Percentiles rank a stretch among this genome's conserved stretches.
phyloP scores from a whole-genome alignment of 768 basidiomycete species.

The Gyrodon lividus region DNA sequence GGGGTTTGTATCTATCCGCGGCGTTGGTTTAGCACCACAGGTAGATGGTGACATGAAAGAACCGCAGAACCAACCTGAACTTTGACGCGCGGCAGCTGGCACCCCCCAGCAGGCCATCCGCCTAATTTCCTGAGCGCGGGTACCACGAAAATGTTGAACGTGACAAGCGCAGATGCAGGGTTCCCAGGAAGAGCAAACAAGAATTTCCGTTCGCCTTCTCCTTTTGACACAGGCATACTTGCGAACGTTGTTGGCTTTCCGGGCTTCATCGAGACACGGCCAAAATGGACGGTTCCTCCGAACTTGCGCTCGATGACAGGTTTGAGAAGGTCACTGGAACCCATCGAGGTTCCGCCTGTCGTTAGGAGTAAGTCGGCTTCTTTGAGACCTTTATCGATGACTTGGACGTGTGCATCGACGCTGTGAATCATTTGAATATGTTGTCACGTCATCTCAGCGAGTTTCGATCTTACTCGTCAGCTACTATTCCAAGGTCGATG shows the following conservation, averaged over 20 bases:
- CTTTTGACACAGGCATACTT: conserved; percentile 51
- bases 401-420: conserved; percentile 54
- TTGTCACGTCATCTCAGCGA: neutral
- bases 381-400: conserved; percentile 56
- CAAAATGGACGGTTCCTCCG: conserved; percentile 78
- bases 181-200: conserved; percentile 88
- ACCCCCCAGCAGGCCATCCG: conserved; percentile 55
- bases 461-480: conserved; percentile 55
- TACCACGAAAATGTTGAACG: conserved; percentile 80
- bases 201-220: conserved; percentile 46
- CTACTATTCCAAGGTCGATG: conserved; percentile 76
- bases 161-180: conserved; percentile 85
- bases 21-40: neutral
- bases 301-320: conserved; percentile 83
- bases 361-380: conserved; percentile 75
- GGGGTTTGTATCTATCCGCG: conserved; percentile 48
- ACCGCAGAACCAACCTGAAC: conserved; percentile 54
- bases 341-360: conserved; percentile 93
- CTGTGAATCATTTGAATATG: conserved; percentile 32
- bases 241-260: conserved; percentile 94
- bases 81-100: conserved; percentile 57
- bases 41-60: neutral
- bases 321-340: conserved; percentile 81
- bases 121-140: conserved; percentile 74
- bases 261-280: conserved; percentile 77